Conservation (phyloP, 768 basidiomycete genomes). For the Suillus paluster region DNA sequence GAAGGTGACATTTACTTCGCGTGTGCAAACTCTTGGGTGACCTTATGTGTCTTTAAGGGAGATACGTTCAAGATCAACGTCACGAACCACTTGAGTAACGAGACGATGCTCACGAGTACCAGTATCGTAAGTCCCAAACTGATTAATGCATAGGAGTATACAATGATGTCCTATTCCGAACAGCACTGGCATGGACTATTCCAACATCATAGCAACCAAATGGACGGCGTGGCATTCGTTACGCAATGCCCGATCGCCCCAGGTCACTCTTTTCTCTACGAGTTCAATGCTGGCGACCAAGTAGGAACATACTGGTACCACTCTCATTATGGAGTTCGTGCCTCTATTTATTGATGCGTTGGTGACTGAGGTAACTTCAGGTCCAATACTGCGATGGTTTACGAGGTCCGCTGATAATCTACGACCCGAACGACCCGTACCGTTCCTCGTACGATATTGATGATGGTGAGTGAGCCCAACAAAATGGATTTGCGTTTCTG, state of each 20-base stretch:
- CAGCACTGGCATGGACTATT: neutral
- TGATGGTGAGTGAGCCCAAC: neutral
- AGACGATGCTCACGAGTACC: neutral
- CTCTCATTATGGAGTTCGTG: neutral
- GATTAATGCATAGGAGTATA: neutral
- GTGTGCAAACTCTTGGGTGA: neutral
- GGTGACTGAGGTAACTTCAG: neutral
- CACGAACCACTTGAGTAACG: neutral
- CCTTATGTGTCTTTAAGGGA: neutral
- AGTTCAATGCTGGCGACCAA: neutral
- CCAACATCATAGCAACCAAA: neutral
- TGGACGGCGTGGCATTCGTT: neutral
- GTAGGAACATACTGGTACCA: neutral
- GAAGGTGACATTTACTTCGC: neutral
- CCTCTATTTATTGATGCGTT: neutral
- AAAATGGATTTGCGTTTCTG: neutral
- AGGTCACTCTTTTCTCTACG: neutral
- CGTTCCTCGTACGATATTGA: neutral
- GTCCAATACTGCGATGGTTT: slow-evolving; percentile 61
- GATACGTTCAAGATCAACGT: neutral
- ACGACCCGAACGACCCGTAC: slow-evolving; percentile 34
- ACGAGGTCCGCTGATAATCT: slow-evolving; percentile 51
- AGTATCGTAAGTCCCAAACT: neutral
- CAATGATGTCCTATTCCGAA: neutral
- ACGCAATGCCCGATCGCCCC: neutral